A percentile compares a stretch with the other conserved stretches of the same genome.
Conservation (phyloP, 176 grass and related monocot species). For the Raddia guianensis region DNA sequence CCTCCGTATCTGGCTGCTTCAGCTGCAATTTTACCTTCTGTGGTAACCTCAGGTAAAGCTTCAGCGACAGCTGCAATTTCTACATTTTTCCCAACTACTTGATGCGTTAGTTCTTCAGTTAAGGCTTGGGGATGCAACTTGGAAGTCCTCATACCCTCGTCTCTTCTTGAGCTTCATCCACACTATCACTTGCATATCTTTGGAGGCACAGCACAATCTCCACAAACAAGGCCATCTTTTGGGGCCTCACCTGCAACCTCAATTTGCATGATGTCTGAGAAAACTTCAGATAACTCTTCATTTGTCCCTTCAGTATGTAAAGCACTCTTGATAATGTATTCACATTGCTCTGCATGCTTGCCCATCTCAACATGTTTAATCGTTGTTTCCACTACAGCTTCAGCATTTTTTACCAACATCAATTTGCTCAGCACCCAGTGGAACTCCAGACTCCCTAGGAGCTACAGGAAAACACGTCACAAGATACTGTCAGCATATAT, state of each 20-base stretch:
- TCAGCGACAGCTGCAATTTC: constrained; percentile 20
- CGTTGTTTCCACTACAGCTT: constrained; percentile 20
- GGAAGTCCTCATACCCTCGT: background rate
- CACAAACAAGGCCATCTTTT: background rate
- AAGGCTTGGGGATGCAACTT: background rate
- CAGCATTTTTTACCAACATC: background rate
- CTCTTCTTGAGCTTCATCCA: background rate
- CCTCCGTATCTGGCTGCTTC: background rate
- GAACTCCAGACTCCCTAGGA: constrained; percentile 16
- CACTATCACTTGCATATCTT: constrained; percentile 22
- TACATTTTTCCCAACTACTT: background rate
- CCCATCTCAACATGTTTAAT: constrained; percentile 1
- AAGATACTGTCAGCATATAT: constrained; percentile 30
- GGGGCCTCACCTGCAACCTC: background rate
- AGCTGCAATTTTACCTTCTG: background rate
- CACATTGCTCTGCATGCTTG: constrained; percentile 13
- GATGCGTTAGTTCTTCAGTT: background rate
- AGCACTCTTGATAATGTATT: background rate
- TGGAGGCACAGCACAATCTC: background rate
- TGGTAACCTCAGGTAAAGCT: background rate
- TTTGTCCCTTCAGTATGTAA: background rate
- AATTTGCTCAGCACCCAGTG: constrained; percentile 23
- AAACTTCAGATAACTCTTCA: constrained; percentile 7
- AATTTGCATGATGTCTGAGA: background rate
- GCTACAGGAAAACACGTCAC: constrained; percentile 9